phyloP scores from a whole-genome alignment of 257 asterid species.

The Scutellaria galericulata region DNA sequence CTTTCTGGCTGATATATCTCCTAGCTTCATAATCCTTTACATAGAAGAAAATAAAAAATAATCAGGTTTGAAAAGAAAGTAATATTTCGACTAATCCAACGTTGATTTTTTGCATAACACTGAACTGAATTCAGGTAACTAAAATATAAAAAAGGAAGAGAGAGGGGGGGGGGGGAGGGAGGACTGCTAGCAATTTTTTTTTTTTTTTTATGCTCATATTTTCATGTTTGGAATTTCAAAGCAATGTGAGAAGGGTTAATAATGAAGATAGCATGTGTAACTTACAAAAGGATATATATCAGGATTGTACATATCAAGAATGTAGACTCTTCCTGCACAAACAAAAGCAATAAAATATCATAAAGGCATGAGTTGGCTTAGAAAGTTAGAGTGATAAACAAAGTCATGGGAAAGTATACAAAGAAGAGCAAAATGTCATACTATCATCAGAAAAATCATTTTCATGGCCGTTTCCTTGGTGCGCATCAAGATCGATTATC shows the following conservation, averaged over 20 bases:
- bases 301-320: constrained; percentile 95
- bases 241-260: constrained; percentile 7
- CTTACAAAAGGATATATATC: constrained; percentile 91
- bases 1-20: constrained; percentile 75
- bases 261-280: constrained; percentile 25
- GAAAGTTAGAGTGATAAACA: constrained; percentile 9
- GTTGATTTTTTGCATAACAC: constrained; percentile 13
- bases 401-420: constrained; percentile 25
- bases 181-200: background rate
- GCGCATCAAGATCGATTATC: constrained; percentile 99
- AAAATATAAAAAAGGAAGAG: background rate
- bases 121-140: background rate
- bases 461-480: constrained; percentile 98
- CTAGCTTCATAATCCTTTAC: constrained; percentile 80
- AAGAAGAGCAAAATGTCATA: constrained; percentile 47
- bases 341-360: constrained; percentile 31
- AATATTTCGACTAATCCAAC: constrained; percentile 13
- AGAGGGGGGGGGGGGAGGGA: background rate
- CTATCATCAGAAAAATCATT: constrained; percentile 80
- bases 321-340: constrained; percentile 84
- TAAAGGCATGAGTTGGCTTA: constrained; percentile 17
- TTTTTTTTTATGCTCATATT: background rate
- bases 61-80: constrained; percentile 2
- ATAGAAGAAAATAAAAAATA: background rate
- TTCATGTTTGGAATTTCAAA: constrained; percentile 27